Conservation (phyloP, 805 yeast species). For the Wickerhamiella hasegawae region DNA sequence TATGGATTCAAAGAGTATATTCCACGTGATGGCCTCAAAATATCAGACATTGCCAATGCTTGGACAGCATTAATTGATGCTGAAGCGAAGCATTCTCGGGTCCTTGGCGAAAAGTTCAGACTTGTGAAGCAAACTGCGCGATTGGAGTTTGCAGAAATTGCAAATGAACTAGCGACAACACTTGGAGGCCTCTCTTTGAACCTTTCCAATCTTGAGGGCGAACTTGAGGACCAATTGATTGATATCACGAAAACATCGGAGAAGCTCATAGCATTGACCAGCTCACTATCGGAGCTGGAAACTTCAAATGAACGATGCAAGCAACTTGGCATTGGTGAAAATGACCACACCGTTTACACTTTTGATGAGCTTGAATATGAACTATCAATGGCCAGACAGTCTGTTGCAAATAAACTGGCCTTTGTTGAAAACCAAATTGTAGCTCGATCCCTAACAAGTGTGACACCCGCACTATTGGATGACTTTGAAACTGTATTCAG, state of each 20-base stretch:
- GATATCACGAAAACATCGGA: slow-evolving; percentile 22
- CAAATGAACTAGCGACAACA: slow-evolving; percentile 19
- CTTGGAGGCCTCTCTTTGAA: slow-evolving; percentile 17
- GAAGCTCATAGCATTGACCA: slow-evolving; percentile 24
- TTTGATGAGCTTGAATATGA: slow-evolving; percentile 26
- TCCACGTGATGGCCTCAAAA: slow-evolving; percentile 21
- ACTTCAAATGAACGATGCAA: slow-evolving; percentile 16
- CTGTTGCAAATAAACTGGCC: slow-evolving; percentile 26
- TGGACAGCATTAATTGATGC: slow-evolving; percentile 22
- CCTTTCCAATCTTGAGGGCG: slow-evolving; percentile 21
- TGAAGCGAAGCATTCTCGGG: too few species aligned
- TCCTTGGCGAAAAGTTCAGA: slow-evolving; percentile 13
- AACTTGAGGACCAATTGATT: slow-evolving; percentile 25
- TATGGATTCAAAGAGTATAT: slow-evolving; percentile 21
- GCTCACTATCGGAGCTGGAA: slow-evolving; percentile 17
- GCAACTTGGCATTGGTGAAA: slow-evolving; percentile 25
- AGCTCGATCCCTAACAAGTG: slow-evolving; percentile 18
- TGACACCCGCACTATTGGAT: slow-evolving; percentile 25
- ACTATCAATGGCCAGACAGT: slow-evolving; percentile 23
- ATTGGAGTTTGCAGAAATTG: slow-evolving; percentile 20
- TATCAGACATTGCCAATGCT: slow-evolving; percentile 18
- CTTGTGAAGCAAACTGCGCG: slow-evolving; percentile 21
- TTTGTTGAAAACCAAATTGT: slow-evolving; percentile 29
- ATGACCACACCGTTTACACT: slow-evolving; percentile 23
- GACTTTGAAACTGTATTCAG: slow-evolving; percentile 31